Evolutionary conservation across 192 early-diverging fungal genomes (phyloP), one percentile per base, ranked within the genome.

Genomic region (Coemansia sp.): DNA sequence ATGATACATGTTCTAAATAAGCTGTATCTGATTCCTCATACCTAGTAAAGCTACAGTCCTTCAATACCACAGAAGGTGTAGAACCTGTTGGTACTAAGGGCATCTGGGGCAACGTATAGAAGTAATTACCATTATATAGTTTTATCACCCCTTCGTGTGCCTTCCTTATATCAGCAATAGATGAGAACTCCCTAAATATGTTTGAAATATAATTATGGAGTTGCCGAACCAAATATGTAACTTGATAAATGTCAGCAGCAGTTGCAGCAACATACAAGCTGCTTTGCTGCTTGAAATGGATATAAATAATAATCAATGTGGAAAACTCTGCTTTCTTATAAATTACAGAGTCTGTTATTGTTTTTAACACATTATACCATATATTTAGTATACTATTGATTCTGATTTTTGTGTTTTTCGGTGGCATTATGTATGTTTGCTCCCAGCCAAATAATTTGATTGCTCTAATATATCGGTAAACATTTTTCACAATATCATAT

Each of bases 371-470:
- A 27, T 1, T 25, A 4, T 12, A 65, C 66, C 2, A 65, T 61
- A 43, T 77, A 77, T 69, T 65, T 68, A 11, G 69, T 69, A 15
- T 67, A 24, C 29, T 68, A 19, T 0, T 9, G 5, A 9, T 14
- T 14, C 24, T 12, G 3, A 12, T 25, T 22, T 25, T 47, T 49
- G 50, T 32, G 10, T 66, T 21, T 9, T 53, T 29, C 2, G 48
- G 27, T 2, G 62, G 32, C n/a, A 62, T 54, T 19, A 64, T 21
- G 23, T 59, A 72, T 32, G 60, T 64, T 19, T 29, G 54, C 24
- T 78, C 76, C 76, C 76, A 78, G 9, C 70, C 66, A 60, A 68
- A 72, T 17, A 78, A n/a, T 57, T 72, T 78, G 5, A 78, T 65
- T 2, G 67, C 57, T 41, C 39, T 41, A 12, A 41, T 41, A 41